Evolutionary conservation across 345 rosid species (phyloP).

Genomic region (Bruguiera parviflora): DNA sequence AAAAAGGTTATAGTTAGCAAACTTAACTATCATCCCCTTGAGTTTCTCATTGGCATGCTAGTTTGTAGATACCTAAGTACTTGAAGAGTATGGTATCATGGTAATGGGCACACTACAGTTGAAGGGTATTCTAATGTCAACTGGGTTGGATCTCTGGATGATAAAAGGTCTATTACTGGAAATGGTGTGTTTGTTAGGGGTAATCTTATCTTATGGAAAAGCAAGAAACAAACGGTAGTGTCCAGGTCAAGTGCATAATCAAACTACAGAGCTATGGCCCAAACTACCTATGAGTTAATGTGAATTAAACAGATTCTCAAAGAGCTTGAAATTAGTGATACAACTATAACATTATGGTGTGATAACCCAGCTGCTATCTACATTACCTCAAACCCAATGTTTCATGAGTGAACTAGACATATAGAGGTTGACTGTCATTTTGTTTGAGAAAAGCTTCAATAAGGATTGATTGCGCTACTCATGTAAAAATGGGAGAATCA

Average conservation of each 20-base stretch:
- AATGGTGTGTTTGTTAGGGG: not conserved
- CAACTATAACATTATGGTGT: not conserved
- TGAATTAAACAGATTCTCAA: no score
- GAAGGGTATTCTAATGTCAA: not conserved
- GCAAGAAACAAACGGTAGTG: not conserved
- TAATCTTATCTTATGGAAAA: not conserved
- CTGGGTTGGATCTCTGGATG: not conserved
- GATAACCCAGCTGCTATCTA: not conserved
- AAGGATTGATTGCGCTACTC: not conserved
- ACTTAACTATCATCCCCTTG: not conserved
- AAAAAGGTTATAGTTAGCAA: not conserved
- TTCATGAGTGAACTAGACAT: not conserved
- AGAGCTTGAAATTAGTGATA: not conserved
- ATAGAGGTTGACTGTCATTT: not conserved
- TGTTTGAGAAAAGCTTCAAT: not conserved
- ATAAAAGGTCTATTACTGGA: not conserved
- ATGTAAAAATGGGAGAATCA: no score
- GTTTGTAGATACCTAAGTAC: not conserved
- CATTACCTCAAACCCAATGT: not conserved
- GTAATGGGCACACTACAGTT: not conserved
- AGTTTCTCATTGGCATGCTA: not conserved
- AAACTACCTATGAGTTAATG: not conserved
- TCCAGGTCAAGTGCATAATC: not conserved
- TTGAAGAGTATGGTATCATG: not conserved
- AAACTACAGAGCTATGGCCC: not conserved